Evolutionary conservation across 208 protist genomes (phyloP).

Genomic region (Leishmania braziliensis): DNA sequence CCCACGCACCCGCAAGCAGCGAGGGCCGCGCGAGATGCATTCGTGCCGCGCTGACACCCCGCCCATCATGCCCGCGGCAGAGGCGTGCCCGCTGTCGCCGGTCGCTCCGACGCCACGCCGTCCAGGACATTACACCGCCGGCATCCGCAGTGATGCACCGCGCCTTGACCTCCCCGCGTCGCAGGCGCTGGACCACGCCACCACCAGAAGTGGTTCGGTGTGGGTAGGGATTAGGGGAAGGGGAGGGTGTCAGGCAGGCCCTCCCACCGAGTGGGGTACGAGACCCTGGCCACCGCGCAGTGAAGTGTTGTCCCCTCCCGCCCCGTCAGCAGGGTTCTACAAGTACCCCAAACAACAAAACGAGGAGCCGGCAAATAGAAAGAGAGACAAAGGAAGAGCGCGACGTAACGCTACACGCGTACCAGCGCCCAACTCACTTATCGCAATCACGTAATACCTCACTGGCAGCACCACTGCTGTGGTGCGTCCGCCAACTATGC

Average conservation of each 20-base stretch:
- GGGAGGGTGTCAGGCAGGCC: not conserved
- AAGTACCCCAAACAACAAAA: not conserved
- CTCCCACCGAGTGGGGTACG: not conserved
- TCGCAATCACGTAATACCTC: not conserved
- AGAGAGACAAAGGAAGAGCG: conserved; percentile 5
- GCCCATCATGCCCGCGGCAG: not conserved
- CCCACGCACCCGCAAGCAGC: not conserved
- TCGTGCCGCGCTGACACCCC: not conserved
- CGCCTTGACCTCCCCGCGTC: not conserved
- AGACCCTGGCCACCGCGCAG: not conserved
- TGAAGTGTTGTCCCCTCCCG: too few species aligned
- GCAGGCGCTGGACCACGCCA: not conserved
- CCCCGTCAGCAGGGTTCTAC: not conserved
- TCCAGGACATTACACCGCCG: not conserved
- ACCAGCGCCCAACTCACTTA: not conserved
- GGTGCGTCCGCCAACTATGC: not conserved
- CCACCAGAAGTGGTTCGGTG: not conserved
- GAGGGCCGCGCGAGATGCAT: not conserved
- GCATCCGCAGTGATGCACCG: not conserved
- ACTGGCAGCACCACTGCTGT: not conserved
- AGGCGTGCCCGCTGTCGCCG: not conserved
- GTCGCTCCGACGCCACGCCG: too few species aligned
- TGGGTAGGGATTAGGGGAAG: not conserved
- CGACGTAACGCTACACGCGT: not conserved
- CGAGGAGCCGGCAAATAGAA: not conserved